A percentile compares a stretch with the other conserved stretches of the same genome.
phyloP scores from a whole-genome alignment of 306 rosid genomes.

The Medicago lupulina region DNA sequence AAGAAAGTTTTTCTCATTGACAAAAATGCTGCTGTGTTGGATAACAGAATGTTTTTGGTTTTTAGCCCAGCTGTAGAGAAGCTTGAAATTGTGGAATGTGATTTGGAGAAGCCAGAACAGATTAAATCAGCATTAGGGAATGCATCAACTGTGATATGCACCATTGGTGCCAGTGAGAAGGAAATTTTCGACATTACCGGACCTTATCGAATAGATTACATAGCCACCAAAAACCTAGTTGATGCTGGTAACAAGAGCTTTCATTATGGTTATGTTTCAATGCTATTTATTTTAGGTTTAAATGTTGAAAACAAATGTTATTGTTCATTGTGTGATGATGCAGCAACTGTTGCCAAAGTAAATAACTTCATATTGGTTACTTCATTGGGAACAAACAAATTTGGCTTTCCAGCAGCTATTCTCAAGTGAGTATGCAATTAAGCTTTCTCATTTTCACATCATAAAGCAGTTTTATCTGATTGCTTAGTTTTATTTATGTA shows the following conservation, averaged over 20 bases:
- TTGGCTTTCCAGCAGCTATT: conserved; percentile 96
- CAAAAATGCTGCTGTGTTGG: conserved; percentile 51
- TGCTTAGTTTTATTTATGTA: conserved; percentile 45
- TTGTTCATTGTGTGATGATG: conserved; percentile 37
- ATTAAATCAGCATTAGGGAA: conserved; percentile 75
- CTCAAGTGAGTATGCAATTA: conserved; percentile 73
- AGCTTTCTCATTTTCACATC: conserved; percentile 10
- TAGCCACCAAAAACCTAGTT: conserved; percentile 79
- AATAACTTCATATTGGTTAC: conserved; percentile 88
- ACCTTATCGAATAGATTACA: conserved; percentile 90
- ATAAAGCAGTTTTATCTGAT: conserved; percentile 39
- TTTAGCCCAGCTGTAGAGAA: conserved; percentile 99
- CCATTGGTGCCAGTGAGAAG: conserved; percentile 99
- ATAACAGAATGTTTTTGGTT: conserved; percentile 81
- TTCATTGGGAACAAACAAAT: conserved; percentile 91
- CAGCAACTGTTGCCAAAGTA: conserved; percentile 80
- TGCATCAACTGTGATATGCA: conserved; percentile 82
- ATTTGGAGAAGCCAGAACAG: conserved; percentile 75
- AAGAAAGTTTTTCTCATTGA: conserved; percentile 42
- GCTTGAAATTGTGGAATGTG: conserved; percentile 98
- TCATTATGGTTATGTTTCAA: neutral
- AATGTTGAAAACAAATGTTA: conserved; percentile 31
- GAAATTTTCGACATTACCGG: conserved; percentile 89
- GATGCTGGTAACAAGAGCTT: conserved; percentile 68
- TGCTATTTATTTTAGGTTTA: neutral